These are phyloP conservation scores for Pseudocercospora fuligena DNA, from an alignment of 2,329 filamentous ascomycete species.

Conservation along the genomic window DNA sequence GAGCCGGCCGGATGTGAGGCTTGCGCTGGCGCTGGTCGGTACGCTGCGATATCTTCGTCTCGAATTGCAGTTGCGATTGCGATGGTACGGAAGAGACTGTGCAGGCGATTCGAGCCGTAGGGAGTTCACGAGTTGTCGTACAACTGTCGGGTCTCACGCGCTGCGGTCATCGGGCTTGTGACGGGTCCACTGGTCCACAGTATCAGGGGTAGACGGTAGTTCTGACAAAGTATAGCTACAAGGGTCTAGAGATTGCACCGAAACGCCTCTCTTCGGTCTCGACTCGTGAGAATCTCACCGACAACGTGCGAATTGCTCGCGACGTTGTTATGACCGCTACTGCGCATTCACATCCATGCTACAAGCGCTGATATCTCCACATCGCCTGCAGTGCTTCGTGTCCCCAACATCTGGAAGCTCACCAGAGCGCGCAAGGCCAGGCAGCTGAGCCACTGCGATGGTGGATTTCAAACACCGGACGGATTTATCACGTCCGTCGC, in stretches of 20 bases:
- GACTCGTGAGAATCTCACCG: not conserved
- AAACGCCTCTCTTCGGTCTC: not conserved
- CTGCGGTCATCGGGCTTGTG: not conserved
- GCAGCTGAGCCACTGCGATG: too few relatives aligned
- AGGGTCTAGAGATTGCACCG: slow-evolving; percentile 1
- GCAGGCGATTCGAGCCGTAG: not conserved
- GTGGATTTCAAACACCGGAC: too few relatives aligned
- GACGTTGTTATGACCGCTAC: too few relatives aligned
- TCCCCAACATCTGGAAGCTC: too few relatives aligned
- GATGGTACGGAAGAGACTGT: not conserved
- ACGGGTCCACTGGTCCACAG: not conserved
- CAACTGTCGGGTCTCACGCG: not conserved
- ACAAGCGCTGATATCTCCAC: too few relatives aligned
- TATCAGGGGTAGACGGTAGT: not conserved
- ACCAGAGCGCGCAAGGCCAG: too few relatives aligned
- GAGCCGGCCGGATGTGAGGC: not conserved
- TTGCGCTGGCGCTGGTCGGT: not conserved
- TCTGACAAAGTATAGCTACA: not conserved
- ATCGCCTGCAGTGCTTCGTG: too few relatives aligned
- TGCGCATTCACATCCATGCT: too few relatives aligned
- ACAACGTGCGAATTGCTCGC: not conserved
- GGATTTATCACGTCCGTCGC: not conserved
- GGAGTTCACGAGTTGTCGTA: not conserved
- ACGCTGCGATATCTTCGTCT: not conserved
- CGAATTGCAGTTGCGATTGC: not conserved